A percentile compares a stretch with the other conserved stretches of the same genome.
Conservation (phyloP, 2,329 filamentous ascomycete genomes). For the Alternaria brassicae region DNA sequence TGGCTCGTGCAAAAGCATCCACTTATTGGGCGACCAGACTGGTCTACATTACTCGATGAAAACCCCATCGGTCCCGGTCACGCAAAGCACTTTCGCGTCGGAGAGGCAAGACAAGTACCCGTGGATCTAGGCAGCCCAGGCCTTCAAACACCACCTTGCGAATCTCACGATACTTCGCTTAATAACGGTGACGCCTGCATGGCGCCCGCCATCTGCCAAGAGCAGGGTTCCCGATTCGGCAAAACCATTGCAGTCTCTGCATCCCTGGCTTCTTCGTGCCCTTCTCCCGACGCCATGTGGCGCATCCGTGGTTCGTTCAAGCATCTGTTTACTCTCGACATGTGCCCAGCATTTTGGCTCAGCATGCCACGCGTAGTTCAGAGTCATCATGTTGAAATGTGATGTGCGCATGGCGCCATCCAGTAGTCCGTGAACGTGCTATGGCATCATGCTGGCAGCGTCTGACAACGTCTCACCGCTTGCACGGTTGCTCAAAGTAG, state of each 20-base stretch:
- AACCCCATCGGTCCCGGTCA: slow-evolving; percentile 18
- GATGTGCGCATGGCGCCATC: slow-evolving; percentile 27
- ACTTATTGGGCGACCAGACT: slow-evolving; percentile 43
- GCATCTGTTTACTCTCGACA: slow-evolving; percentile 8
- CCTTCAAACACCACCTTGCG: slow-evolving; percentile 20
- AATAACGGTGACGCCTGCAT: slow-evolving; percentile 20
- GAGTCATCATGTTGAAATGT: slow-evolving; percentile 24
- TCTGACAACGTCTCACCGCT: slow-evolving; percentile 22
- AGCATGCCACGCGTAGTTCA: slow-evolving; percentile 26
- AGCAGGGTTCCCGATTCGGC: slow-evolving; percentile 22
- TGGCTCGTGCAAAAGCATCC: slow-evolving; percentile 33
- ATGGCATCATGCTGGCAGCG: slow-evolving; percentile 25
- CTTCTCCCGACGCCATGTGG: background rate
- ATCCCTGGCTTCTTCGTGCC: slow-evolving; percentile 7
- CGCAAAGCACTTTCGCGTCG: slow-evolving; percentile 15
- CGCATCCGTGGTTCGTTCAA: slow-evolving; percentile 9
- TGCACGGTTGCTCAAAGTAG: background rate
- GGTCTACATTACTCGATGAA: slow-evolving; percentile 34
- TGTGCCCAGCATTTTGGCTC: slow-evolving; percentile 1
- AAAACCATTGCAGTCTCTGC: slow-evolving; percentile 30
- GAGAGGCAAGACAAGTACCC: slow-evolving; percentile 17
- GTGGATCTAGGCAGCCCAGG: background rate
- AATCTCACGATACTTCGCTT: slow-evolving; percentile 40
- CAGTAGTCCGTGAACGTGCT: slow-evolving; percentile 17
- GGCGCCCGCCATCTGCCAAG: slow-evolving; percentile 14